Base-by-base conservation (phyloP, 768 basidiomycete genomes). In the Hypsizygus marmoreus region DNA sequence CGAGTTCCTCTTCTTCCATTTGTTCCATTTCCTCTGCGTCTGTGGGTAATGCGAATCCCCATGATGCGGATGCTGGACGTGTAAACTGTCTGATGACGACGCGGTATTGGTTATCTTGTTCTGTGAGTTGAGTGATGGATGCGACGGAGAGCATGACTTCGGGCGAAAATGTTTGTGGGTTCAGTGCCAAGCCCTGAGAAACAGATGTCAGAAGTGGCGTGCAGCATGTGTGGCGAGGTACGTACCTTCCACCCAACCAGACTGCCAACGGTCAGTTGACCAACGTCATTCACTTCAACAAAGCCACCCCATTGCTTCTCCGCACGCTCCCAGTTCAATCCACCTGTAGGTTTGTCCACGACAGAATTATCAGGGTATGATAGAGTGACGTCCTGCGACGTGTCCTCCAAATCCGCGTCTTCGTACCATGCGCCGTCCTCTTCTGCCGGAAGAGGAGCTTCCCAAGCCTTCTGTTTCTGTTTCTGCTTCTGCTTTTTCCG, bases 151-250 rank as follows among this genome's bases (percentile, higher is more conserved):
- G 56, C 45, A 86, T 54, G 10, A 75, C 59, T 50, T 85, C 86
- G 0, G 86, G 86, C 4, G 82, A 76, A 40, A 73, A 75, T 3
- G 84, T 86, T 4, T 56, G 57, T 0, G 79, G 79, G 52, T 85
- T 77, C 39, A 88, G 73, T 0, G 70, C 80, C 2, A 88, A 73
- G 4, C 62, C 75, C 86, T 88, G 53, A 25, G n/a, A 35, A 11
- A 38, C 16, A 12, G 10, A 28, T 29, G 38, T 36, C 31, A 3
- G 12, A 43, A 1, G 25, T 26, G 23, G 36, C 39, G 40, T 20
- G 8, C 17, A 31, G 32, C 9, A 17, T n/a, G 28, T 22, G 22
- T 40, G 16, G 33, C 10, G 49, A 14, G n/a, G n/a, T n/a, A 45
- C 67, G 26, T 40, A 79, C 81, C 73, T 75, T 79, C 76, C 77